Percentiles rank a stretch among this genome's conserved stretches.
Evolutionary conservation across 2,329 filamentous ascomycete species (phyloP).

Genomic region (Pseudogymnoascus destructans): DNA sequence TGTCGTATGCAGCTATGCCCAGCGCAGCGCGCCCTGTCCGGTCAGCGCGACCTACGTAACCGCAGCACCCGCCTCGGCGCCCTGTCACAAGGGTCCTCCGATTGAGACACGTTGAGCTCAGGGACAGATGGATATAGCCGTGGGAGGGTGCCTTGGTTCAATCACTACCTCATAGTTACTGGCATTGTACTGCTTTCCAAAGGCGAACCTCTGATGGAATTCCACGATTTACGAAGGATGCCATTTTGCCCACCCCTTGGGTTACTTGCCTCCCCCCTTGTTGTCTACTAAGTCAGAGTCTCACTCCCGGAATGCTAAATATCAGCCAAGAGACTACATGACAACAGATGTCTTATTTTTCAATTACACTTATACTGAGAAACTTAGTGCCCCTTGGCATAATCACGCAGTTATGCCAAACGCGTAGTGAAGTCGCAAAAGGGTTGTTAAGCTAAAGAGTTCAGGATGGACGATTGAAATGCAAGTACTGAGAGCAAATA

Average conservation of each 20-base stretch:
- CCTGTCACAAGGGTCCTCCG: background rate
- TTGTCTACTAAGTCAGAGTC: background rate
- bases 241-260: background rate
- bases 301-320: background rate
- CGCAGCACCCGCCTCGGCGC: background rate
- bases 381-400: background rate
- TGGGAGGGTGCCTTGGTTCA: background rate
- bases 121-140: background rate
- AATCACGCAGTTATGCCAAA: background rate
- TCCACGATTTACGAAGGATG: background rate
- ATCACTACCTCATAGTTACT: background rate
- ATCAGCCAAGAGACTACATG: background rate
- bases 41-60: background rate
- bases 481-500: background rate
- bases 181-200: background rate
- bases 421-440: background rate
- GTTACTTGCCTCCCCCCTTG: background rate
- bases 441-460: background rate
- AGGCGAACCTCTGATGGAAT: background rate
- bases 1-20: slow-evolving; percentile 4
- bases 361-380: background rate
- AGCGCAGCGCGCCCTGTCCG: background rate
- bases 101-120: slow-evolving; percentile 2
- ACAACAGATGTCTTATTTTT: background rate
- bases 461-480: background rate